phyloP scores from a whole-genome alignment of 1,139 yeast species.

The Candida dubliniensis region DNA sequence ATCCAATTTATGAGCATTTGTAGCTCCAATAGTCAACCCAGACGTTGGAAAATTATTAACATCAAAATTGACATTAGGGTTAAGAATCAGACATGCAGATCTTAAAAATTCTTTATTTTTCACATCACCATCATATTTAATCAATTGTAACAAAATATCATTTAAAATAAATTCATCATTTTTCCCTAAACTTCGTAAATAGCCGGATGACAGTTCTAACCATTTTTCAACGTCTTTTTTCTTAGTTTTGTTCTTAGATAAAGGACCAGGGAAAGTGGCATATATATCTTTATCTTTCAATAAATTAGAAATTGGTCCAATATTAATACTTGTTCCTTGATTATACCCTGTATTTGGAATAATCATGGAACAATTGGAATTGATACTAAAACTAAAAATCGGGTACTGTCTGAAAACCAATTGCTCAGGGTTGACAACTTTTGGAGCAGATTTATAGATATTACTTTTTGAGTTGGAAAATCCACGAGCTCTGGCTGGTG shows the following conservation, averaged over 20 bases:
- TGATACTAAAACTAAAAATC: slow-evolving; percentile 67
- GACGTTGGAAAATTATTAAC: slow-evolving; percentile 13
- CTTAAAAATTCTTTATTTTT: slow-evolving; percentile 26
- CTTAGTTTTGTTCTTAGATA: slow-evolving; percentile 54
- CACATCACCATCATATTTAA: slow-evolving; percentile 33
- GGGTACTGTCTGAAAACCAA: slow-evolving; percentile 68
- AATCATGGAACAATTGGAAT: slow-evolving; percentile 30
- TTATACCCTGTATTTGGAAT: slow-evolving; percentile 25
- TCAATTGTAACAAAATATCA: slow-evolving; percentile 28
- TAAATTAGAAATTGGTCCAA: slow-evolving; percentile 19
- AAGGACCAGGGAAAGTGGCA: slow-evolving; percentile 61
- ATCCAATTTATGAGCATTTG: slow-evolving; percentile 39
- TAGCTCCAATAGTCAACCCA: slow-evolving; percentile 20
- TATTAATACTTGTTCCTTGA: slow-evolving; percentile 16
- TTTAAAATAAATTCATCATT: slow-evolving; percentile 32
- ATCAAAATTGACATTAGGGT: slow-evolving; percentile 35
- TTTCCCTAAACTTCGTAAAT: slow-evolving; percentile 9
- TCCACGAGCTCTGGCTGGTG: slow-evolving; percentile 26
- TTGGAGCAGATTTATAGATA: slow-evolving; percentile 27
- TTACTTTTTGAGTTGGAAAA: slow-evolving; percentile 28
- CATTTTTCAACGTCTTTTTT: slow-evolving; percentile 67
- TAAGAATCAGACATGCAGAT: slow-evolving; percentile 30
- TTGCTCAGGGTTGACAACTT: slow-evolving; percentile 36
- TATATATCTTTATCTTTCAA: slow-evolving; percentile 22
- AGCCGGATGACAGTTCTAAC: slow-evolving; percentile 34